Base-by-base conservation (phyloP, 345 rosid species). In the Populus ilicifolia region DNA sequence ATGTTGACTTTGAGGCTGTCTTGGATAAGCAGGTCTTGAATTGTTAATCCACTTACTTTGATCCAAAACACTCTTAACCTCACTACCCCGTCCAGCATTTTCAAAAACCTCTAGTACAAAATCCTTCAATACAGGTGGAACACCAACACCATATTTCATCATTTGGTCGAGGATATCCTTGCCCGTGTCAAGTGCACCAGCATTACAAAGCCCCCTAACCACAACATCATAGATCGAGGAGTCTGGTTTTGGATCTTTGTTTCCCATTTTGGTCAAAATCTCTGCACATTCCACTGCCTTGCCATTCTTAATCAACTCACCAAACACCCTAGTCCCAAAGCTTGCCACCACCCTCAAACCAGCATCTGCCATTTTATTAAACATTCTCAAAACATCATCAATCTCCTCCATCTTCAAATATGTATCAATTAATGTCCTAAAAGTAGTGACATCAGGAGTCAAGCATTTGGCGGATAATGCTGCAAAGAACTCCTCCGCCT, bases 171-270 rank as follows among this genome's bases (percentile, higher is more conserved):
- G 43, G 29, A 90, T 83, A 77, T 84, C 90, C 82, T 79, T 79
- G 85, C 90, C 75, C 67, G 30, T 69, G 72, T 91, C 97, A 71
- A 92, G 83, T 80, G 88, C 90, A 82, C 79, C 87, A 78, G 83
- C 92, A 81, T 86, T 79, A 77, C 94, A 92, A 39, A 96, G 91
- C 56, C 97, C 97, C 77, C 92, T 86, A 71, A 91, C 87, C 76
- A 96, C 97, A 64, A 89, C 90, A 85, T 91, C 97, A 82, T 92
- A 96, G 59, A 94, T 77, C 16, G 88, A 75, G 52, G 90, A 84
- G 77, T 96, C 99, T 17, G 99, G 98, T 83, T 96, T 96, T 65
- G 97, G 97, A 78, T 96, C 98, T 84, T 80, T 91, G 82, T 88
- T 93, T 36, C 97, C 93, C 98, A 96, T 96, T 84, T 89, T 91